Percentiles rank a stretch among this genome's conserved stretches.
These are phyloP conservation scores for Spathaspora girioi DNA, from an alignment of 805 yeast genomes.

Conservation along the genomic window DNA sequence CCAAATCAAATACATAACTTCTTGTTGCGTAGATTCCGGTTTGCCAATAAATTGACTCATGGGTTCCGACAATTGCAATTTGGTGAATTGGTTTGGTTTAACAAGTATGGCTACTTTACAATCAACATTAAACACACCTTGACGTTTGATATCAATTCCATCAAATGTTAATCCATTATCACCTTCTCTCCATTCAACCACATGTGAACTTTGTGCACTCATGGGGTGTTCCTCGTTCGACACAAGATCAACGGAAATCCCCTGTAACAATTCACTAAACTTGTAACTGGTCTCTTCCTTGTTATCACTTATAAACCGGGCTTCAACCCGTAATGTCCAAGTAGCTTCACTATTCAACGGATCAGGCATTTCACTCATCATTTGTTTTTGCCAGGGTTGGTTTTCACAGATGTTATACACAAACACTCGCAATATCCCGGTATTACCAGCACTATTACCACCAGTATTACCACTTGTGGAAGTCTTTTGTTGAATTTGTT, in stretches of 20 bases:
- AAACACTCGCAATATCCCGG: conserved; percentile 70
- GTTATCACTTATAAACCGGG: conserved; percentile 59
- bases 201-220: conserved; percentile 29
- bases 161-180: conserved; percentile 52
- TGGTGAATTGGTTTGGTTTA: conserved; percentile 58
- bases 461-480: conserved; percentile 11
- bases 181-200: conserved; percentile 86
- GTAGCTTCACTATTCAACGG: conserved; percentile 36
- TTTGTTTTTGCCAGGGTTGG: conserved; percentile 74
- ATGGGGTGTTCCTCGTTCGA: conserved; percentile 38
- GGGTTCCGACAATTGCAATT: conserved; percentile 58
- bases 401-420: conserved; percentile 78
- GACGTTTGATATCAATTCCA: conserved; percentile 82
- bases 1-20: conserved; percentile 75
- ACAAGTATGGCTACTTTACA: conserved; percentile 71
- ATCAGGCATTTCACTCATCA: conserved; percentile 21
- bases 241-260: conserved; percentile 74
- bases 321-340: conserved; percentile 91
- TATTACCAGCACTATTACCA: conserved; percentile 27
- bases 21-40: conserved; percentile 80
- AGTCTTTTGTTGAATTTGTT: conserved; percentile 51
- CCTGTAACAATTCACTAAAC: conserved; percentile 77
- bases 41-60: conserved; percentile 72
- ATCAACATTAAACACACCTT: conserved; percentile 55
- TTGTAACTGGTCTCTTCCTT: conserved; percentile 32